Conservation (phyloP, 2,329 filamentous ascomycete genomes). For the Akanthomyces muscarius region DNA sequence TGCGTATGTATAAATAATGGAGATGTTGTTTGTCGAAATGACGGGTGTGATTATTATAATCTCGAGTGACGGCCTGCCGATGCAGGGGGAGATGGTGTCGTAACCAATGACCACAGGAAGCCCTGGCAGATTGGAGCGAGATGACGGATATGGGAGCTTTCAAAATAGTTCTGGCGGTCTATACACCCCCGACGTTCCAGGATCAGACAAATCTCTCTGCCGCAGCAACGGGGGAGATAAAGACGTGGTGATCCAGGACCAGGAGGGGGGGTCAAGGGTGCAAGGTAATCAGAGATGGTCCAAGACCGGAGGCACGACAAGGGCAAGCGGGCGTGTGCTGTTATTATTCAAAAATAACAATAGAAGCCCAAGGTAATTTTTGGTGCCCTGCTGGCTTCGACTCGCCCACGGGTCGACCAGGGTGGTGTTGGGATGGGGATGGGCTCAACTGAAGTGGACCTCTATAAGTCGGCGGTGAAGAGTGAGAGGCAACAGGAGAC, state of each 20-base stretch:
- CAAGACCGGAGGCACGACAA: background rate
- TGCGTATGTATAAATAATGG: slow-evolving; percentile 12
- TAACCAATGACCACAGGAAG: background rate
- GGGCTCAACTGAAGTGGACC: slow-evolving; percentile 14
- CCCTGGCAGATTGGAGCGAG: slow-evolving; percentile 4
- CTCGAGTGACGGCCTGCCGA: background rate
- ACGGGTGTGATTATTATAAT: background rate
- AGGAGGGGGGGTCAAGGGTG: background rate
- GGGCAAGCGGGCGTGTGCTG: background rate
- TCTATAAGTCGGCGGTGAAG: slow-evolving; percentile 15
- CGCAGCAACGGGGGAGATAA: slow-evolving; percentile 5
- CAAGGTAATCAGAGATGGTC: background rate
- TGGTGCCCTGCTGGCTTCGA: slow-evolving; percentile 9
- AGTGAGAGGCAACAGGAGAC: background rate
- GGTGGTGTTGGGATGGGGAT: slow-evolving; percentile 14
- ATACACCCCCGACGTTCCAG: slow-evolving; percentile 12
- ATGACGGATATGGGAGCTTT: slow-evolving; percentile 3
- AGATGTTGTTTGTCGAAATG: background rate
- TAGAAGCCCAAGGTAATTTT: background rate
- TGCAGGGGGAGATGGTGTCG: slow-evolving; percentile 8
- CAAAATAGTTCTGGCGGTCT: slow-evolving; percentile 8
- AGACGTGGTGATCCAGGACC: background rate
- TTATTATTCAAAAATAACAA: slow-evolving; percentile 14
- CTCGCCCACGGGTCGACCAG: slow-evolving; percentile 6
- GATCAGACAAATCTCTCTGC: slow-evolving; percentile 9